These are phyloP conservation scores for Cymbopogon citratus DNA, from an alignment of 176 grass and related monocot species.

Conservation along the genomic window DNA sequence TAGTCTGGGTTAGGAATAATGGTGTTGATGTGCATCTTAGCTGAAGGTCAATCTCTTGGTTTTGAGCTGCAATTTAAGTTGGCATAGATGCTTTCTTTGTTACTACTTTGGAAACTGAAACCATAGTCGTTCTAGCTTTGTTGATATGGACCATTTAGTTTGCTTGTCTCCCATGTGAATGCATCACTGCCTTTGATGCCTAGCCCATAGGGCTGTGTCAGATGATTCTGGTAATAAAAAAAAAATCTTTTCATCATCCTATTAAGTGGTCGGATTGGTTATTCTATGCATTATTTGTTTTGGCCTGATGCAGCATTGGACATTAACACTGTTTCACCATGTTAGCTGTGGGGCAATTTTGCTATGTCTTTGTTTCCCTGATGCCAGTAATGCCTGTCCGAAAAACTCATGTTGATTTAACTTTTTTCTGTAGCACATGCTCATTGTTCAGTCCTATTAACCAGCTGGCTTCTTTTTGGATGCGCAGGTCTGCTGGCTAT, in stretches of 20 bases:
- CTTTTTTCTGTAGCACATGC: not conserved
- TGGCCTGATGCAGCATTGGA: not conserved
- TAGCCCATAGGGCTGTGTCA: not conserved
- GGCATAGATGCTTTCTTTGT: not conserved
- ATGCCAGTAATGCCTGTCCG: not conserved
- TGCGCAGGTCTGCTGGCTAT: conserved; percentile 24
- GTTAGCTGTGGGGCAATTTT: not conserved
- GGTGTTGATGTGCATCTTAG: not conserved
- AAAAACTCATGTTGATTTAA: not conserved
- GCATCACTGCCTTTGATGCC: not conserved
- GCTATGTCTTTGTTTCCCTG: not conserved
- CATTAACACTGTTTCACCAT: not conserved
- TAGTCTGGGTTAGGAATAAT: not conserved
- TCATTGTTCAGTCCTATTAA: not conserved
- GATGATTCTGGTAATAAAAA: not conserved
- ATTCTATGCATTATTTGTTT: conserved; percentile 7
- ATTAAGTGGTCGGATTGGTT: not conserved
- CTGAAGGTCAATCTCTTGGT: not conserved
- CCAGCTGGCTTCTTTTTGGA: not conserved
- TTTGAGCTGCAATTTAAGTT: not conserved
- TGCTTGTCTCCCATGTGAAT: conserved; percentile 14
- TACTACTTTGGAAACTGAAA: not conserved
- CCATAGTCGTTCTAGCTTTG: not conserved
- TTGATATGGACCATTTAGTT: conserved; percentile 1
- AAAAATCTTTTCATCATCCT: not conserved